Evolutionary conservation across 805 yeast genomes (phyloP).

Genomic region (Candida arabinofermentans): DNA sequence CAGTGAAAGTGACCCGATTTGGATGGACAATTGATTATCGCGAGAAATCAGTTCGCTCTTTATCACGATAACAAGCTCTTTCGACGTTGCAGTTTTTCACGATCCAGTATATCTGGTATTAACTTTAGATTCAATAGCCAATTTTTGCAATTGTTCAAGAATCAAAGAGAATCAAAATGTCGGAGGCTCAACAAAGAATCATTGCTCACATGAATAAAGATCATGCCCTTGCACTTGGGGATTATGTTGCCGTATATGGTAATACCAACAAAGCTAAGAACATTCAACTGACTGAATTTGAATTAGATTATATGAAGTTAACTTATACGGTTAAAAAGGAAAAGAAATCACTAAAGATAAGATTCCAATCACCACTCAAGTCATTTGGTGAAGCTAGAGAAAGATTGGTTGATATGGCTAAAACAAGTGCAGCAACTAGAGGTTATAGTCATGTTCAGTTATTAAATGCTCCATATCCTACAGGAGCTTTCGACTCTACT

Average conservation of each 20-base stretch:
- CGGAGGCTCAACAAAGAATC: conserved; percentile 41
- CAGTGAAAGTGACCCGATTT: too few relatives aligned
- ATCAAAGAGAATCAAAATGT: conserved; percentile 1
- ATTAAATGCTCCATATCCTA: conserved; percentile 42
- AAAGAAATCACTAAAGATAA: conserved; percentile 33
- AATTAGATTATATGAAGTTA: conserved; percentile 41
- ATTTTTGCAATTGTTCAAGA: too few relatives aligned
- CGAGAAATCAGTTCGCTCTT: too few relatives aligned
- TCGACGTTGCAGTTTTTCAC: too few relatives aligned
- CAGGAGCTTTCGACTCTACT: conserved; percentile 19
- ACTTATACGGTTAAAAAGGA: conserved; percentile 35
- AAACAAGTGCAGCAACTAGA: conserved; percentile 59
- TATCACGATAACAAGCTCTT: too few relatives aligned
- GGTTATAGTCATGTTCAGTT: conserved; percentile 56
- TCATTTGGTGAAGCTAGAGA: conserved; percentile 42
- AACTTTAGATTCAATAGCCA: too few relatives aligned
- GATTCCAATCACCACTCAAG: conserved; percentile 49
- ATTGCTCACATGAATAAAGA: conserved; percentile 77
- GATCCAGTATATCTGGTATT: too few relatives aligned
- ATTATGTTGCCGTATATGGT: conserved; percentile 67
- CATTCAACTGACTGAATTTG: conserved; percentile 44
- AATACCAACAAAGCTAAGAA: conserved; percentile 34
- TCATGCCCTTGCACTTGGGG: conserved; percentile 68
- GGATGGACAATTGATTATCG: too few relatives aligned
- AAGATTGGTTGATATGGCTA: conserved; percentile 70